Base-by-base conservation (phyloP, 768 basidiomycete genomes). In the Calvatia gigantea region DNA sequence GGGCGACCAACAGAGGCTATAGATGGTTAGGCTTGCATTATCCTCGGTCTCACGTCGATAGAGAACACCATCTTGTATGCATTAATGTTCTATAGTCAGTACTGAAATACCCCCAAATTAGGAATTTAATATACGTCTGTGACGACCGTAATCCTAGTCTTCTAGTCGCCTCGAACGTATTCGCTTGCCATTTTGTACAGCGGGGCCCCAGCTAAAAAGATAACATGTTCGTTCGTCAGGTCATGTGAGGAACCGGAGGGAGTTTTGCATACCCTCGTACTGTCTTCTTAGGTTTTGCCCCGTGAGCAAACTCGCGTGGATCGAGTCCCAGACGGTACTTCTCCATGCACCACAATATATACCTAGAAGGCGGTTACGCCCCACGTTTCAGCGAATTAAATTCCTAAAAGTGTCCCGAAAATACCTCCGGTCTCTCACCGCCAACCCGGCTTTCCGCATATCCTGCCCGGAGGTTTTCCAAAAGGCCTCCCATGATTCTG, bases 291-390 rank as follows among this genome's bases (percentile, higher is more conserved):
- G 87, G 81, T 61, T 67, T 79, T 9, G 78, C 67, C 50, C 84
- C 82, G 61, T 89, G 82, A 5, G 85, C 84, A 66, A 90, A 89
- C 7, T 78, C 75, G 17, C 74, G 65, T 2, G 88, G 74, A 1
- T 82, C 71, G 25, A 73, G 62, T 1, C 82, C 84, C 50, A 73
- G 73, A 23, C 89, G 78, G 67, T 78, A 94, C 65, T 90, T 92
- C 65, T 89, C 83, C 84, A 91, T 84, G 61, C 85, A 85, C 91
- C 90, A 92, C 6, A 92, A 71, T 54, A 92, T 82, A 63, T 94
- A 94, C 65, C 91, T 93, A 61, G 14, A 17, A 25, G 6, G 28
- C 41, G 43, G 29, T n/a, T 19, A 5, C 31, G 44, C 25, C 37
- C 29, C 39, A 41, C 11, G 4, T 45, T 27, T 41, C 19, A 43